phyloP scores from a whole-genome alignment of 78 protist species.

The Dictyostelium discoideum region dicty_2.7 NC_007088.5:748501-749000 shows the following conservation, averaged over 20 bases:
- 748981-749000: too few relatives aligned
- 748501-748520: conserved; percentile 64
- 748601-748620: background rate
- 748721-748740: background rate
- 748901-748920: background rate
- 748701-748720: background rate
- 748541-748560: conserved; percentile 76
- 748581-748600: conserved; percentile 46
- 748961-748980: too few relatives aligned
- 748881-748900: background rate
- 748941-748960: too few relatives aligned
- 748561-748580: conserved; percentile 27
- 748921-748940: background rate
- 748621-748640: conserved; percentile 12
- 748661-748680: background rate
- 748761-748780: background rate
- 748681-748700: background rate
- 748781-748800: background rate
- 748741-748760: conserved; percentile 6
- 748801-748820: conserved; percentile 43
- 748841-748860: conserved; percentile 58
- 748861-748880: conserved; percentile 6
- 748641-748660: background rate
- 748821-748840: conserved; percentile 26
- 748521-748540: conserved; percentile 55